Conservation (phyloP, 306 rosid species). For the Senna tora region DNA sequence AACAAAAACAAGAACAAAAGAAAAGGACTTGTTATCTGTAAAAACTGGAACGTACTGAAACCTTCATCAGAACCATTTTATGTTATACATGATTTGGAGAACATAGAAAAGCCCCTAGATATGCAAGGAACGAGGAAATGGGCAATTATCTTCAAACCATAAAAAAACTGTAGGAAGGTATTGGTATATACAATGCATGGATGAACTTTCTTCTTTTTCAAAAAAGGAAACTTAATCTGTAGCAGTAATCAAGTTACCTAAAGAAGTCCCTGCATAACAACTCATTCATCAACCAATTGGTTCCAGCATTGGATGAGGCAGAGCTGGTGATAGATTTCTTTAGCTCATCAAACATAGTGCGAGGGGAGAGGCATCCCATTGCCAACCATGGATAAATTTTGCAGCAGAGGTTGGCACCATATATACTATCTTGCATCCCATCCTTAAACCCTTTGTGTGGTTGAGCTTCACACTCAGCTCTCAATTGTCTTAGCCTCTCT, state of each 20-base stretch:
- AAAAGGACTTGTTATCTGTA: not conserved
- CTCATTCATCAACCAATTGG: constrained; percentile 90
- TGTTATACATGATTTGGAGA: not conserved
- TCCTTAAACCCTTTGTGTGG: constrained; percentile 63
- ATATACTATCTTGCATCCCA: constrained; percentile 66
- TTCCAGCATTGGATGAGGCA: constrained; percentile 54
- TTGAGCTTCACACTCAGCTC: constrained; percentile 81
- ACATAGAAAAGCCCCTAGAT: not conserved
- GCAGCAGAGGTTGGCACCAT: constrained; percentile 94
- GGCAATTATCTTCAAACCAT: not conserved
- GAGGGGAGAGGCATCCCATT: constrained; percentile 96
- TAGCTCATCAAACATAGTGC: constrained; percentile 79
- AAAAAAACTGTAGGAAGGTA: not conserved
- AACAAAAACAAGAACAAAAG: not conserved
- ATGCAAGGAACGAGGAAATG: too few species aligned
- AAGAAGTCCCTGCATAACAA: constrained; percentile 98
- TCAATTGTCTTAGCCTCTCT: constrained; percentile 74
- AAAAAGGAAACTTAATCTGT: not conserved
- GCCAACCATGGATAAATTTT: constrained; percentile 97
- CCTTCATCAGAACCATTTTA: not conserved
- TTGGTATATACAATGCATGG: not conserved
- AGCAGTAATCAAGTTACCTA: constrained; percentile 57
- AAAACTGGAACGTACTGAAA: not conserved
- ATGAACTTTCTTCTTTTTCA: not conserved
- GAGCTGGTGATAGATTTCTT: constrained; percentile 80